These are phyloP conservation scores for Ustilago lituana DNA, from an alignment of 1,284 basidiomycete species.

Conservation along the genomic window DNA sequence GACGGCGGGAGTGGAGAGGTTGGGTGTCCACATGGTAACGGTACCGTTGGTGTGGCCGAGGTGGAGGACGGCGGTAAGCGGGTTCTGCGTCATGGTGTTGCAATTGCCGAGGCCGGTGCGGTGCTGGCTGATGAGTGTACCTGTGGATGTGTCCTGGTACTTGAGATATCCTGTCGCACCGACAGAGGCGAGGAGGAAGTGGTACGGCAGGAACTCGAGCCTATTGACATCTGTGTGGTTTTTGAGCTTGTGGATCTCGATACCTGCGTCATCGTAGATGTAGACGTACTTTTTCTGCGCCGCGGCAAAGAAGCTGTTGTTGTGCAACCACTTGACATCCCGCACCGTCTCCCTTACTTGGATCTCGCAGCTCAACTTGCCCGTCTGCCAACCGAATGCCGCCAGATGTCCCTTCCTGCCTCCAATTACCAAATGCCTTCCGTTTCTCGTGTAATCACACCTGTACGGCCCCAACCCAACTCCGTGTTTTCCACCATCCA, in stretches of 20 bases:
- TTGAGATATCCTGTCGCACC: conserved; percentile 89
- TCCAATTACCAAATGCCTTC: conserved; percentile 73
- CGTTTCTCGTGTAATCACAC: conserved; percentile 86
- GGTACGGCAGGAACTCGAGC: conserved; percentile 93
- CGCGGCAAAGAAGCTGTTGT: conserved; percentile 90
- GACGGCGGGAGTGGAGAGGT: conserved; percentile 87
- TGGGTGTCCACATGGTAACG: conserved; percentile 95
- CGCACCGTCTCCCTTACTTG: conserved; percentile 88
- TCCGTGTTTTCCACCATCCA: conserved; percentile 73
- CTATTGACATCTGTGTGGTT: conserved; percentile 87
- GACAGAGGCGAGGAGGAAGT: conserved; percentile 88
- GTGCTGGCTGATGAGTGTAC: conserved; percentile 84
- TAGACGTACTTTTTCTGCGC: conserved; percentile 96
- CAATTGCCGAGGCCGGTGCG: conserved; percentile 78
- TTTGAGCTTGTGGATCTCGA: conserved; percentile 82
- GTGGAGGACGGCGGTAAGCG: conserved; percentile 87
- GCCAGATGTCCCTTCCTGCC: conserved; percentile 88
- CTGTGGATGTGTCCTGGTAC: conserved; percentile 97
- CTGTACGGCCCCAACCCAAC: conserved; percentile 76
- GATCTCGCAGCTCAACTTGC: conserved; percentile 85
- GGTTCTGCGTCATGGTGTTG: conserved; percentile 87
- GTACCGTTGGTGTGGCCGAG: conserved; percentile 82
- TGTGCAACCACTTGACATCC: conserved; percentile 93
- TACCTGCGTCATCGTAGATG: conserved; percentile 90
- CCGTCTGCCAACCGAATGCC: conserved; percentile 93